Conservation (phyloP, 2,329 filamentous ascomycete genomes). For the Fusarium sp. region DNA sequence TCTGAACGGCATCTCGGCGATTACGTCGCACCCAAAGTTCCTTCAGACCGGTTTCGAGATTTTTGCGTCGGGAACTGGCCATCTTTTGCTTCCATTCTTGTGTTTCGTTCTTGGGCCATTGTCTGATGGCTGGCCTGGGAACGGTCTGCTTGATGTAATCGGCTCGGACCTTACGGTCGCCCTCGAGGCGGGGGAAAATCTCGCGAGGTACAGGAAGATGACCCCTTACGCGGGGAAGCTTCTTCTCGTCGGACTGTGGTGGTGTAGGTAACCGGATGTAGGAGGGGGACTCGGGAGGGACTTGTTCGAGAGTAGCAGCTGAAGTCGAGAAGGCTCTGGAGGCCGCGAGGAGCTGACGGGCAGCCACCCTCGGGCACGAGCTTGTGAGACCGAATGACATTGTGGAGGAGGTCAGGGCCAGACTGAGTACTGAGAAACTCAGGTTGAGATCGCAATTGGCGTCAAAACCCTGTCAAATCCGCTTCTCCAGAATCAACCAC, state of each 20-base stretch:
- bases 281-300: constrained; percentile 87
- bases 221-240: constrained; percentile 72
- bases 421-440: constrained; percentile 23
- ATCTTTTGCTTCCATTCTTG: constrained; percentile 78
- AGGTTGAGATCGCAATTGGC: constrained; percentile 38
- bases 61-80: constrained; percentile 77
- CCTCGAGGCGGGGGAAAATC: constrained; percentile 74
- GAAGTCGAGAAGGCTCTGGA: constrained; percentile 53
- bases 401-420: constrained; percentile 24
- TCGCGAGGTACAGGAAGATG: constrained; percentile 85
- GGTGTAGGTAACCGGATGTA: constrained; percentile 86
- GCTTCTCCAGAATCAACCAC: constrained; percentile 16
- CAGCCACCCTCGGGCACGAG: constrained; percentile 45
- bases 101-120: constrained; percentile 53
- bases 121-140: constrained; percentile 62
- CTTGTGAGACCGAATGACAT: constrained; percentile 49
- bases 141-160: constrained; percentile 72
- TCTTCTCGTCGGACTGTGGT: constrained; percentile 73
- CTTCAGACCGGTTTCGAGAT: constrained; percentile 77
- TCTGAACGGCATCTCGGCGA: constrained; percentile 53
- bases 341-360: constrained; percentile 45
- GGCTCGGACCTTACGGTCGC: constrained; percentile 70
- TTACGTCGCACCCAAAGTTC: constrained; percentile 77
- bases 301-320: constrained; percentile 60
- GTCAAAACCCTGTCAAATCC: constrained; percentile 25